phyloP scores from a whole-genome alignment of 2,329 filamentous ascomycete species.

The Penicillium crustosum region DNA sequence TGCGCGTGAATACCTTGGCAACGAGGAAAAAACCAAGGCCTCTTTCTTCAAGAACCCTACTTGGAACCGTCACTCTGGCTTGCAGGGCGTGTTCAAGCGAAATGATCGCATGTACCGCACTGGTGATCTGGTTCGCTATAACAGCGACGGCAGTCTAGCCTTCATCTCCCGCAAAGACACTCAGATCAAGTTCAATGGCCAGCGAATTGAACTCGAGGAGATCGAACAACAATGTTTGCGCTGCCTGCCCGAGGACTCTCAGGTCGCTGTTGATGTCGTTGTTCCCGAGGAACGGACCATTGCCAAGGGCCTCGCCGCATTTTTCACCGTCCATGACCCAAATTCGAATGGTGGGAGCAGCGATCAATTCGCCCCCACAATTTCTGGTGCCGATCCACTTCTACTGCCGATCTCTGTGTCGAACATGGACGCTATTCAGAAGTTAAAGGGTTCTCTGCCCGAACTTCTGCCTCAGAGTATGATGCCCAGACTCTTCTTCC shows the following conservation, averaged over 20 bases:
- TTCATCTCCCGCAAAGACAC: conserved; percentile 38
- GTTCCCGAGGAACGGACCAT: conserved; percentile 32
- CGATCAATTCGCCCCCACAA: conserved; percentile 18
- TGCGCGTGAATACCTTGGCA: conserved; percentile 46
- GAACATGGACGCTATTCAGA: conserved; percentile 26
- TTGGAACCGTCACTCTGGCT: conserved; percentile 29
- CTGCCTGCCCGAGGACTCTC: conserved; percentile 36
- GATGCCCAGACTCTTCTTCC: conserved; percentile 47
- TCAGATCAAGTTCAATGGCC: conserved; percentile 46
- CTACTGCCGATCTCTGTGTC: conserved; percentile 29
- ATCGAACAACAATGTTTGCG: conserved; percentile 46
- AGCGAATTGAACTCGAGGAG: conserved; percentile 48
- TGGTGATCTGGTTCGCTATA: conserved; percentile 41
- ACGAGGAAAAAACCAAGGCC: conserved; percentile 35
- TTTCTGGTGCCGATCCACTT: conserved; percentile 22
- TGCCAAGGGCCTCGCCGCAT: conserved; percentile 35
- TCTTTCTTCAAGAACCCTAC: conserved; percentile 37
- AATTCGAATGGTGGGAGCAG: conserved; percentile 23
- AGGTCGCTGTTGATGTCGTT: conserved; percentile 48
- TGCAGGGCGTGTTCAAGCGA: conserved; percentile 24
- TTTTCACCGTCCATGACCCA: conserved; percentile 31
- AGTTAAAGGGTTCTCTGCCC: conserved; percentile 28
- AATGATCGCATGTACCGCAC: conserved; percentile 40
- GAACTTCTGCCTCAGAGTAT: conserved; percentile 43
- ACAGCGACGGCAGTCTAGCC: conserved; percentile 33